Base-by-base conservation (phyloP, 495 filamentous ascomycete genomes). In the Trichoderma asperelloides region DNA sequence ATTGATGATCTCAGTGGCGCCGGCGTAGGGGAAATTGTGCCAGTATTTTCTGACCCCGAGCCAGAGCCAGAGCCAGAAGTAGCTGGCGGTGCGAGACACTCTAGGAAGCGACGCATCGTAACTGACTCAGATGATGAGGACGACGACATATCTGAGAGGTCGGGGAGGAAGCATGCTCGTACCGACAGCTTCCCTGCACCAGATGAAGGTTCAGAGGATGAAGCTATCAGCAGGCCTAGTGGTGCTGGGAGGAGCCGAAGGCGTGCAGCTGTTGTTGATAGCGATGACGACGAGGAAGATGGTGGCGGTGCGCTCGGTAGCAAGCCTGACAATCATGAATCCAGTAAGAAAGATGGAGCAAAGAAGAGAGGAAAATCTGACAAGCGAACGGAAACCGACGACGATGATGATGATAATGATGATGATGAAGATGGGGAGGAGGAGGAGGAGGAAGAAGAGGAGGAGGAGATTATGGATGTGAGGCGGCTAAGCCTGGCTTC, bases 41-140 rank as follows among this genome's bases (percentile, higher is more conserved):
- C 47, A 18, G 51, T 28, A 2, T 60, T 60, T 60, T 60, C 51
- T 3, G 15, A 9, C 6, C 51, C 51, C 0, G 62, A 64, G 30
- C 33, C 27, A 2, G 28, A 62, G 18, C 57, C 62, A 63, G 63
- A 65, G 21, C n/a, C 37, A 27, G 9, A 9, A 21, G 25, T 9
- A 7, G 15, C 6, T 5, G 11, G 2, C 9, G 51, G 2, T 12
- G 27, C 51, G 25, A 0, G 2, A 4, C 1, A 3, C 12, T 27
- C 37, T 13, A 16, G 64, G 12, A 65, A 43, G 30, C 39, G 64
- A 37, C 64, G 39, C 13, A 45, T 65, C 6, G 64, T 65, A 8
- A 7, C 40, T 3, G 64, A 65, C 64, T 65, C 40, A 18, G 64
- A 65, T 49, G 64, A 65, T 47, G 64, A 65, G 6, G 40, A 49